A percentile compares a stretch with the other conserved stretches of the same genome.
Evolutionary conservation across 2,329 filamentous ascomycete species (phyloP).

Genomic region (Pestalotiopsis sp.): DNA sequence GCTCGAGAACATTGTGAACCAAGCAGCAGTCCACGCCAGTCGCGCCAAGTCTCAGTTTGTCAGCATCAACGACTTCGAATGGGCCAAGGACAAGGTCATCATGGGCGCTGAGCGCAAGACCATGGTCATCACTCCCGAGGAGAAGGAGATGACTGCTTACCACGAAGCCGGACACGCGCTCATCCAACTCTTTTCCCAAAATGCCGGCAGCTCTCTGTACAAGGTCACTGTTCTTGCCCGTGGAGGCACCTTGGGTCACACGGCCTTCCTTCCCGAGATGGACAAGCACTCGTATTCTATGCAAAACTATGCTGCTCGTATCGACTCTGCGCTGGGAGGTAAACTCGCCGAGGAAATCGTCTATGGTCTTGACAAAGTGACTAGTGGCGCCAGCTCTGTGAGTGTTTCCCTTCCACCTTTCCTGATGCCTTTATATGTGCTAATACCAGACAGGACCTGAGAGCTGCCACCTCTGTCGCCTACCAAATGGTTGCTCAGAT

Average conservation of each 20-base stretch:
- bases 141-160: conserved; percentile 94
- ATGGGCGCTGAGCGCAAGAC: conserved; percentile 94
- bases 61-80: conserved; percentile 81
- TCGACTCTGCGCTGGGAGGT: conserved; percentile 82
- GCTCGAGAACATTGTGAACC: conserved; percentile 94
- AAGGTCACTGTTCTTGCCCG: conserved; percentile 97
- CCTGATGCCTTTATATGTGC: neutral
- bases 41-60: conserved; percentile 79
- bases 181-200: conserved; percentile 78
- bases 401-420: conserved; percentile 32
- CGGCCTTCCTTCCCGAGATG: conserved; percentile 85
- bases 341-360: conserved; percentile 91
- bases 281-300: conserved; percentile 91
- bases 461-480: conserved; percentile 78
- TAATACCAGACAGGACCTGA: conserved; percentile 66
- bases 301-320: conserved; percentile 77
- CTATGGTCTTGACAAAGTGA: conserved; percentile 89
- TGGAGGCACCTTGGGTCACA: conserved; percentile 83
- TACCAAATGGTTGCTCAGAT: conserved; percentile 87
- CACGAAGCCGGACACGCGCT: conserved; percentile 96
- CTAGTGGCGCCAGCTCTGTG: conserved; percentile 81
- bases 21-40: conserved; percentile 92
- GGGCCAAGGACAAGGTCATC: conserved; percentile 97
- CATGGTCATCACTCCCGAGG: conserved; percentile 87
- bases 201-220: conserved; percentile 78